phyloP scores from a whole-genome alignment of 169 alveolate species.

The Neospora caninum region DNA sequence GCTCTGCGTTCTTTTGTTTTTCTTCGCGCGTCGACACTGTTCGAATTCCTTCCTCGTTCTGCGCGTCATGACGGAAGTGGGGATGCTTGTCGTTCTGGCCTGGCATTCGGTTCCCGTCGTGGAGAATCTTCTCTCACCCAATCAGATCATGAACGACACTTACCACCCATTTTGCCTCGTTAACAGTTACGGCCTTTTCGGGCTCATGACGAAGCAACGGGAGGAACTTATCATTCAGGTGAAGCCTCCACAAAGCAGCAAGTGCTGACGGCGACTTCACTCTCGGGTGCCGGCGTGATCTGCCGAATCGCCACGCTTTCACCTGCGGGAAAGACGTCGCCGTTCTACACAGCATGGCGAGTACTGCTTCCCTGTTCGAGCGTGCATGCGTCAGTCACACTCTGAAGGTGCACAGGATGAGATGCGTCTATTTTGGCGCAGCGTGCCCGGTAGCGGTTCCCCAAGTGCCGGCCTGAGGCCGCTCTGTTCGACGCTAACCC shows the following conservation, averaged over 20 bases:
- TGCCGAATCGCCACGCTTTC: too few relatives aligned
- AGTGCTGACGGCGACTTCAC: not conserved
- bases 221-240: not conserved
- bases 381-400: too few relatives aligned
- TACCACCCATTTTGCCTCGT: conserved; percentile 56
- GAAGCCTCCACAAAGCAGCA: not conserved
- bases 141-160: conserved; percentile 33
- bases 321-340: too few relatives aligned
- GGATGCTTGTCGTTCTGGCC: conserved; percentile 25
- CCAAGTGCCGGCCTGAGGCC: too few relatives aligned
- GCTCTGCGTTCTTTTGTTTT: not conserved
- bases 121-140: conserved; percentile 51
- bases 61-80: conserved; percentile 30
- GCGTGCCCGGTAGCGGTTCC: too few relatives aligned
- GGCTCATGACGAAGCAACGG: conserved; percentile 44
- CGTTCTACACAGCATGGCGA: too few relatives aligned
- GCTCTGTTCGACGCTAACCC: too few relatives aligned
- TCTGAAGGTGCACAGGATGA: too few relatives aligned
- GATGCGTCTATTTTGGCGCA: too few relatives aligned
- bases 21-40: not conserved
- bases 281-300: too few relatives aligned
- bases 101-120: conserved; percentile 51
- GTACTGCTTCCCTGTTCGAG: too few relatives aligned
- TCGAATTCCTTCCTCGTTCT: not conserved
- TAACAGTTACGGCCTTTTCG: conserved; percentile 64